Evolutionary conservation across 148 eudicot genomes (phyloP).

Genomic region (Mesembryanthemum crystallinum): DNA sequence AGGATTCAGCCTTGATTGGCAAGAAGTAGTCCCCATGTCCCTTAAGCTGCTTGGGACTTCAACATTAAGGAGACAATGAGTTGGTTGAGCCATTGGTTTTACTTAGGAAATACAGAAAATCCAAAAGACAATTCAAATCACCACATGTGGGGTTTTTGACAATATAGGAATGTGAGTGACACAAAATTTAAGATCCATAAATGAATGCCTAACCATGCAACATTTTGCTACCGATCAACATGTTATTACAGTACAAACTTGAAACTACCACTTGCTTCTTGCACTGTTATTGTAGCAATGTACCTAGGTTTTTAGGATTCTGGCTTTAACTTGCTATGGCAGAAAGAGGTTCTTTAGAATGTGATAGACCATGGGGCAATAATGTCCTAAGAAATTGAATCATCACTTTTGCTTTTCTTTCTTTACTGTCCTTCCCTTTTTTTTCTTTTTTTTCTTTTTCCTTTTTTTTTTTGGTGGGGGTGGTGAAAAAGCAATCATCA

Average conservation of each 20-base stretch:
- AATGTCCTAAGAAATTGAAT: constrained; percentile 17
- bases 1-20: constrained; percentile 21
- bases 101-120: constrained; percentile 16
- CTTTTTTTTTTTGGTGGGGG: neutral
- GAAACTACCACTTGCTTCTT: neutral
- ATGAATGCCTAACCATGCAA: constrained; percentile 14
- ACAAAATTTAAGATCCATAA: constrained; percentile 16
- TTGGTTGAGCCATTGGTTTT: constrained; percentile 35
- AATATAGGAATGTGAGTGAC: constrained; percentile 12
- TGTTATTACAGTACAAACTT: constrained; percentile 4
- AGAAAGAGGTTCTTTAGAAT: constrained; percentile 1
- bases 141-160: constrained; percentile 35
- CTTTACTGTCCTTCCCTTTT: neutral
- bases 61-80: constrained; percentile 38
- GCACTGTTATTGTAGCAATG: constrained; percentile 10
- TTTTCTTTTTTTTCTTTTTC: neutral
- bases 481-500: constrained; percentile 20
- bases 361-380: constrained; percentile 12
- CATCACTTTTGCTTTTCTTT: neutral
- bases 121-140: constrained; percentile 22
- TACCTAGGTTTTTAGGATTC: neutral
- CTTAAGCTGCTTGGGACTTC: constrained; percentile 28
- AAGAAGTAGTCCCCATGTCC: constrained; percentile 26
- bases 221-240: neutral
- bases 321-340: neutral